A percentile compares a stretch with the other conserved stretches of the same genome.
Evolutionary conservation across 1,139 yeast genomes (phyloP).

Genomic region (Ogataea hybrid): DNA sequence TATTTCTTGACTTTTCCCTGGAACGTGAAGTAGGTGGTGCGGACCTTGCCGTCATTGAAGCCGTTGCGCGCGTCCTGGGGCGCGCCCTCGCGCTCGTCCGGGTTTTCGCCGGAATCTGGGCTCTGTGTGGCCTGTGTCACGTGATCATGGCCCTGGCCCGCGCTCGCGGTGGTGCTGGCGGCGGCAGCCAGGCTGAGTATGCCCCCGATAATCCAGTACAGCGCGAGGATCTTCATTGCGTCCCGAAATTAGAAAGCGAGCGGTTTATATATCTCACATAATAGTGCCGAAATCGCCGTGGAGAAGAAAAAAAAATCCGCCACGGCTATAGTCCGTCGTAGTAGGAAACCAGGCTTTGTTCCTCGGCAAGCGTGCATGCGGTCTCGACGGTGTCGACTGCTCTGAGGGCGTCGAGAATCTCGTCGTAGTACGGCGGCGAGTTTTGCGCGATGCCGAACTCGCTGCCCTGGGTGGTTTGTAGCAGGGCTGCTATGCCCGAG

Average conservation of each 20-base stretch:
- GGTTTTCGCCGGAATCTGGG: slow-evolving; percentile 38
- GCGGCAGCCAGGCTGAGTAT: too few species aligned
- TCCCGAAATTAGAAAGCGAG: not conserved
- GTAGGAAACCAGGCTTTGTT: slow-evolving; percentile 12
- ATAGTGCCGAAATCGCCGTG: slow-evolving; percentile 9
- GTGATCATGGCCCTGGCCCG: not conserved
- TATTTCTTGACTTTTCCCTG: slow-evolving; percentile 45
- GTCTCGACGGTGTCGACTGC: slow-evolving; percentile 31
- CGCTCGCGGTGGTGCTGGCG: not conserved
- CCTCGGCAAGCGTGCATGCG: slow-evolving; percentile 11
- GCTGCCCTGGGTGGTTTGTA: slow-evolving; percentile 22
- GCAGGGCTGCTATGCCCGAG: slow-evolving; percentile 28
- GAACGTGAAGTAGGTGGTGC: slow-evolving; percentile 36
- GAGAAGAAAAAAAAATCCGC: not conserved
- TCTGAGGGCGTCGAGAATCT: slow-evolving; percentile 33
- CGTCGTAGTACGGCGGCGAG: slow-evolving; percentile 30
- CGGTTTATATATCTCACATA: not conserved
- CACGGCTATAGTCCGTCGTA: slow-evolving; percentile 3
- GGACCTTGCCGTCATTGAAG: slow-evolving; percentile 35
- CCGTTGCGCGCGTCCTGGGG: slow-evolving; percentile 33
- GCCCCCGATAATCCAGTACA: slow-evolving; percentile 4
- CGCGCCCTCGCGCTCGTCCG: slow-evolving; percentile 35
- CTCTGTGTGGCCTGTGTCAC: not conserved
- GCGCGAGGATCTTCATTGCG: not conserved
- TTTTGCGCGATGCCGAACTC: slow-evolving; percentile 27